phyloP scores from a whole-genome alignment of 2,329 filamentous ascomycete genomes.

The Xylaria hypoxylon region DNA sequence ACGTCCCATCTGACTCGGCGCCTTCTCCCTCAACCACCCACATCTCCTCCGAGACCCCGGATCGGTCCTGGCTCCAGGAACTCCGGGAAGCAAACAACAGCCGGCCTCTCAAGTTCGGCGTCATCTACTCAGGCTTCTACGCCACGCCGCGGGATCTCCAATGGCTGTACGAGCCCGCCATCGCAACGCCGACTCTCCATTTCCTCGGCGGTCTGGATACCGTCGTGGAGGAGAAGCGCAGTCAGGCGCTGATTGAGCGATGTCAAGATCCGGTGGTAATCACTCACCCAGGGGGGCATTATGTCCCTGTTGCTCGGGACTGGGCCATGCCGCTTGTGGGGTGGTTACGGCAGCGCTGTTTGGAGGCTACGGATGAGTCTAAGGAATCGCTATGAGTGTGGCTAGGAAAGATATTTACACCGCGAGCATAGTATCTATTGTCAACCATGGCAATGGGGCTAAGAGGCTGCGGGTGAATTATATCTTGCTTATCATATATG shows the following conservation, averaged over 20 bases:
- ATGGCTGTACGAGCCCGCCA: constrained; percentile 53
- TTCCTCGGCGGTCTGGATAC: constrained; percentile 86
- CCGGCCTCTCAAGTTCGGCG: constrained; percentile 65
- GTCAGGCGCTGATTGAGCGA: constrained; percentile 73
- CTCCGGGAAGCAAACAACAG: constrained; percentile 63
- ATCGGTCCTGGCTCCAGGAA: constrained; percentile 56
- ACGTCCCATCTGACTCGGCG: too few relatives aligned
- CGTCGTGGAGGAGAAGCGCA: constrained; percentile 84
- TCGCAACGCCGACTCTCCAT: constrained; percentile 82
- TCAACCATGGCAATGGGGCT: background rate
- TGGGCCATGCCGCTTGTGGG: constrained; percentile 80
- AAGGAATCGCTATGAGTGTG: constrained; percentile 39
- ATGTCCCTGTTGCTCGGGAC: constrained; percentile 85
- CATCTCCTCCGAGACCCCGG: constrained; percentile 34
- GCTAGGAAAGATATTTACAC: background rate
- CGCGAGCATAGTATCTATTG: background rate
- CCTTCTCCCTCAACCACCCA: too few relatives aligned
- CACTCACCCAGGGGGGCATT: constrained; percentile 89
- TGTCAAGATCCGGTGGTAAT: constrained; percentile 67
- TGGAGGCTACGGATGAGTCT: constrained; percentile 29
- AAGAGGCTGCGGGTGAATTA: background rate
- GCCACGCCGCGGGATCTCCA: constrained; percentile 55
- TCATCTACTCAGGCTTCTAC: constrained; percentile 74
- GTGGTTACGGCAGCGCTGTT: constrained; percentile 55
- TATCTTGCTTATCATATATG: background rate